Base-by-base conservation (phyloP, 257 asterid genomes). In the Cynanchum wilfordii region DNA sequence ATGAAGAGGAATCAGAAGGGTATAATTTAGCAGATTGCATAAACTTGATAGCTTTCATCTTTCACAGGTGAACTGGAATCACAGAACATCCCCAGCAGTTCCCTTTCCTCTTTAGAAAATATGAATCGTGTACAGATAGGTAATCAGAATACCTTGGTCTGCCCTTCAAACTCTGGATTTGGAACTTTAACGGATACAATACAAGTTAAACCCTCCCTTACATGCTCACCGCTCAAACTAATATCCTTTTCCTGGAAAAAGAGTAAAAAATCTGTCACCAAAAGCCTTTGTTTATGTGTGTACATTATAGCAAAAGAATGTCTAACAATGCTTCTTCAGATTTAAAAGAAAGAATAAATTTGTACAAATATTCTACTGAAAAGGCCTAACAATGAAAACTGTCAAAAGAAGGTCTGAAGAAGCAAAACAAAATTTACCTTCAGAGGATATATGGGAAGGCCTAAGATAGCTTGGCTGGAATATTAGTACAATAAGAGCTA, bases 141-240 rank as follows among this genome's bases (percentile, higher is more conserved):
- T 40, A 25, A 50, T 10, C 17, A 60, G 19, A 67, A 54, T 79
- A 87, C 99, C 99, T 95, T 95, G 57, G 99, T 95, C 77, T 95
- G 99, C 76, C 99, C 99, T 89, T 95, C 99, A 79, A 95, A 95
- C 77, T 95, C 99, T 13, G 99, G 99, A 80, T 90, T 90, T 15
- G 90, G 86, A 77, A 95, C 94, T 88, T 95, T 92, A 83, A 95
- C 96, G 3, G 98, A 90, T 71, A 92, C 81, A 76, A 95, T 93
- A 82, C 99, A 95, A 70, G 98, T 92, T 75, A 95, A 82, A 44
- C 99, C 99, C 85, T 95, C 99, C 85, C 98, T 85, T 75, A 95
- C 98, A 69, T 95, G 99, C 83, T 95, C 99, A 7, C 98, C 98
- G 59, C 98, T 89, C 78, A 95, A 85, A 82, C 73, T 90, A 42